Conservation (phyloP, 2,329 filamentous ascomycete genomes). For the Botrytis tulipae region DNA sequence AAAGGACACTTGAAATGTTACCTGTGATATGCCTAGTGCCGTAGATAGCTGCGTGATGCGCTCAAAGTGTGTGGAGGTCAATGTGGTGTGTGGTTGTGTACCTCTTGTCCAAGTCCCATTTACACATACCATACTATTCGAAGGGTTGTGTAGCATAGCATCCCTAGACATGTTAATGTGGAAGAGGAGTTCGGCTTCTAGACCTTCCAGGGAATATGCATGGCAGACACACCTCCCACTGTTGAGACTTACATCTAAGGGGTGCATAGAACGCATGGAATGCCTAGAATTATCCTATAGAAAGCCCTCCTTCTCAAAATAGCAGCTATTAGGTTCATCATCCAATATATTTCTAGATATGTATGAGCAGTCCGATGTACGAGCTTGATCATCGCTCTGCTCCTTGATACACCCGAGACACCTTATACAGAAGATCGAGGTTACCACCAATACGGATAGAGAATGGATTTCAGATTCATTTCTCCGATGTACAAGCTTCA, state of each 20-base stretch:
- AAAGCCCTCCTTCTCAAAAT: not conserved
- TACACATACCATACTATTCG: not conserved
- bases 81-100: not conserved
- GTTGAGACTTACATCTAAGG: not conserved
- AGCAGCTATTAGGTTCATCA: not conserved
- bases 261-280: conserved; percentile 10
- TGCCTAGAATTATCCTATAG: not conserved
- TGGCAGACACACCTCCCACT: not conserved
- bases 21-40: not conserved
- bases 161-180: not conserved
- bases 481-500: not conserved
- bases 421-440: not conserved
- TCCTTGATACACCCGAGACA: not conserved
- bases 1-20: not conserved
- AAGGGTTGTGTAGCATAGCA: not conserved
- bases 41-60: not conserved
- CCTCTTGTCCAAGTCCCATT: not conserved
- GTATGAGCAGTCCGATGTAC: not conserved
- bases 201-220: not conserved
- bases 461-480: not conserved
- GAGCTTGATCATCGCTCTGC: not conserved
- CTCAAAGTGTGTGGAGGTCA: not conserved
- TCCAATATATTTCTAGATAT: not conserved
- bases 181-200: not conserved
- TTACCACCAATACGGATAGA: not conserved